Percentiles rank a stretch among this genome's conserved stretches.
These are phyloP conservation scores for Aspergillus quadricinctus DNA, from an alignment of 2,329 filamentous ascomycete genomes.

Conservation along the genomic window DNA sequence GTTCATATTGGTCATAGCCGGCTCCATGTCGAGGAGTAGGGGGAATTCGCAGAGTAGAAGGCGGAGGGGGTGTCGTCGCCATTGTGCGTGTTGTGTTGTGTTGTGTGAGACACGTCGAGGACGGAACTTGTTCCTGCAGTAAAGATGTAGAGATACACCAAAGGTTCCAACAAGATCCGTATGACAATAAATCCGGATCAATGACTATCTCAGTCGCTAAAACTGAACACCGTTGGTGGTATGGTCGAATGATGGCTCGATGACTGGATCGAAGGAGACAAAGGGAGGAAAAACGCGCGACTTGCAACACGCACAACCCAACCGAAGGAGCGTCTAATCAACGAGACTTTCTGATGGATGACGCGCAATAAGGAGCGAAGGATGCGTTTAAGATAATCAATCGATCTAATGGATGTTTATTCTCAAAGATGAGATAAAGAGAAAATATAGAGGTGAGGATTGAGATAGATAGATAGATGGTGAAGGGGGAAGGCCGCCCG, in stretches of 20 bases:
- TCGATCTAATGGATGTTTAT: not conserved
- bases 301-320: not conserved
- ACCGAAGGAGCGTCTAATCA: not conserved
- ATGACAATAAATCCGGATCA: not conserved
- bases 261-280: slow-evolving; percentile 7
- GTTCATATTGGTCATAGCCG: slow-evolving; percentile 40
- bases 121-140: not conserved
- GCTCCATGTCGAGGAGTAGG: slow-evolving; percentile 44
- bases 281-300: slow-evolving; percentile 17
- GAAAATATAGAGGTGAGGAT: not conserved
- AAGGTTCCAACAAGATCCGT: not conserved
- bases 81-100: slow-evolving; percentile 22
- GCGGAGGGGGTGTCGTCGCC: slow-evolving; percentile 44
- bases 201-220: not conserved
- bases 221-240: not conserved
- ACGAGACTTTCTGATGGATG: not conserved
- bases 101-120: not conserved
- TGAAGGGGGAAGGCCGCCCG: not conserved
- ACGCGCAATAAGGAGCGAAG: not conserved
- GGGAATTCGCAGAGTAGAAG: slow-evolving; percentile 36
- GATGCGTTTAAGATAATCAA: not conserved
- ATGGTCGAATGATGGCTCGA: not conserved
- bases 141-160: not conserved
- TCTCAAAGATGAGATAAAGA: not conserved
- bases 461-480: not conserved